These are phyloP conservation scores for Neoconidiobolus thromboides DNA, from an alignment of 371 early-diverging fungal species.

Conservation along the genomic window DNA sequence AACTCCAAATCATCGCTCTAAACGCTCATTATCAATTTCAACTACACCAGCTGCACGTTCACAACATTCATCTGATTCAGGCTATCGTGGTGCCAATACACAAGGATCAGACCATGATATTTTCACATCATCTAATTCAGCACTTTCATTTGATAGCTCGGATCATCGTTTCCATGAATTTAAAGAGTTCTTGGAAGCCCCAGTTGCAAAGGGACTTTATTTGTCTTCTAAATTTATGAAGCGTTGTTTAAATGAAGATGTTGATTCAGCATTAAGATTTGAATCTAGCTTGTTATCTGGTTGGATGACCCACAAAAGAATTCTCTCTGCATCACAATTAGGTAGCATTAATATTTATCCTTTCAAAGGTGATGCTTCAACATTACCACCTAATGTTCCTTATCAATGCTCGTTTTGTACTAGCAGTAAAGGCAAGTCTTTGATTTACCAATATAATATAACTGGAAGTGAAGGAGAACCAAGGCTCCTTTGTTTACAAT, in stretches of 20 bases:
- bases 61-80: background rate
- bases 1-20: background rate
- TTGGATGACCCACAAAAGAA: background rate
- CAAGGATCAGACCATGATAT: background rate
- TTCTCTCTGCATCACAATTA: background rate
- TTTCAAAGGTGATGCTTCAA: background rate
- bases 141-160: background rate
- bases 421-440: background rate
- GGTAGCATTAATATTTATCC: background rate
- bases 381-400: too few species aligned
- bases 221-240: slow-evolving; percentile 5
- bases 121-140: background rate
- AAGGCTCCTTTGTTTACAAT: background rate
- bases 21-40: background rate
- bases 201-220: background rate
- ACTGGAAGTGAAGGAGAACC: background rate
- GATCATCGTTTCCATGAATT: slow-evolving; percentile 4
- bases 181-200: slow-evolving; percentile 2
- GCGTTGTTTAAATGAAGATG: slow-evolving; percentile 1
- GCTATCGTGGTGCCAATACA: too few species aligned
- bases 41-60: background rate
- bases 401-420: background rate
- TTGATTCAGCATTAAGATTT: slow-evolving; percentile 3
- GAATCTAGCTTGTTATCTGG: background rate
- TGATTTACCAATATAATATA: too few species aligned